Evolutionary conservation across 2,329 filamentous ascomycete genomes (phyloP).

Genomic region (Aureobasidium namibiae): DNA sequence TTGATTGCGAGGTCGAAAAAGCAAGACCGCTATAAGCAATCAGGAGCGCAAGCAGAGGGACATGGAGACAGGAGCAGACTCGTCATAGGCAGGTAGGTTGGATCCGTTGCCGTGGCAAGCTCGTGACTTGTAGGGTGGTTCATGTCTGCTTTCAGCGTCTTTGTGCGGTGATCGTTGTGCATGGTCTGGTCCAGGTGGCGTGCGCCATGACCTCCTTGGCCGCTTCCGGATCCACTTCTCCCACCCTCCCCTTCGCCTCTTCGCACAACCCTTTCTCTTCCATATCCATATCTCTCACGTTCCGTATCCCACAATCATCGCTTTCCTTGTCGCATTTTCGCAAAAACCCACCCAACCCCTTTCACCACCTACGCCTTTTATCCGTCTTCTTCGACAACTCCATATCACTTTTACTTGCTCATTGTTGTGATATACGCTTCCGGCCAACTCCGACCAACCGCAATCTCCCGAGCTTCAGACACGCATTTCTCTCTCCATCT

Average conservation of each 20-base stretch:
- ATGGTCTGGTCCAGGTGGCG: too few relatives aligned
- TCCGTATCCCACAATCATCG: neutral
- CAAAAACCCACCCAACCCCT: neutral
- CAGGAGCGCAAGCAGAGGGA: neutral
- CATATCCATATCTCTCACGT: slow-evolving; percentile 11
- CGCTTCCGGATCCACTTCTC: neutral
- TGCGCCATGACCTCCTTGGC: too few relatives aligned
- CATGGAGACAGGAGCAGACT: neutral
- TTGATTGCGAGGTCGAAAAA: neutral
- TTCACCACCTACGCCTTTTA: slow-evolving; percentile 4
- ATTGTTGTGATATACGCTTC: slow-evolving; percentile 16
- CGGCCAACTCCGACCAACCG: slow-evolving; percentile 15
- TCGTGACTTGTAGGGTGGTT: slow-evolving; percentile 10
- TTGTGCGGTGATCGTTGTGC: neutral
- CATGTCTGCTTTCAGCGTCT: slow-evolving; percentile 8
- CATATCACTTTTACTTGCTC: neutral
- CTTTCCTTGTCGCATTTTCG: slow-evolving; percentile 4
- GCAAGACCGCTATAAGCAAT: neutral
- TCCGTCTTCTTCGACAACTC: neutral
- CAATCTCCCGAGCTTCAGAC: slow-evolving; percentile 13
- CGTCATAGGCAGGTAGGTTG: slow-evolving; percentile 10
- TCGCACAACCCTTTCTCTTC: slow-evolving; percentile 2
- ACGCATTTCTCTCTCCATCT: slow-evolving; percentile 12
- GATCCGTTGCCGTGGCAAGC: slow-evolving; percentile 10
- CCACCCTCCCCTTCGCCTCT: neutral